Conservation (phyloP, 306 rosid species). For the Macrotyloma uniflorum region DNA sequence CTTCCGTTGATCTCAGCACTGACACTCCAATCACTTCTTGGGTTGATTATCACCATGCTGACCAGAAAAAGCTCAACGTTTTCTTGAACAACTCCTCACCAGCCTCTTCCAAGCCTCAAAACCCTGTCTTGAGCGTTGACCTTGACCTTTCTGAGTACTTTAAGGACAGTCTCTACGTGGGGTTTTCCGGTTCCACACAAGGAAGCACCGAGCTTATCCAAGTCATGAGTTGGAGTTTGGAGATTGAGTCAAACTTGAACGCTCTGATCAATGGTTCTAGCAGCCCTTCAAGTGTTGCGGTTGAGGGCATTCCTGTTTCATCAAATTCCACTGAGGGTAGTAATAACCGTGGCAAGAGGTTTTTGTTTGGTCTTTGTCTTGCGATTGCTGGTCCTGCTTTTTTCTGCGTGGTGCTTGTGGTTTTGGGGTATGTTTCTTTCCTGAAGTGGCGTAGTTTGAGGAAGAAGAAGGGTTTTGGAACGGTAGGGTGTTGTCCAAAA, state of each 20-base stretch:
- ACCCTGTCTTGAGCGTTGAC: conserved; percentile 48
- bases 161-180: conserved; percentile 47
- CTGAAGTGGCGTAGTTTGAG: conserved; percentile 49
- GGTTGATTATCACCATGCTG: conserved; percentile 64
- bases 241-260: conserved; percentile 12
- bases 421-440: conserved; percentile 54
- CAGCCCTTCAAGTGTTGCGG: conserved; percentile 41
- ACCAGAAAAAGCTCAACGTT: conserved; percentile 43
- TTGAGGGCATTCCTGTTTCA: not conserved
- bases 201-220: conserved; percentile 78
- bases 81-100: conserved; percentile 44
- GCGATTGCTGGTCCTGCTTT: conserved; percentile 60
- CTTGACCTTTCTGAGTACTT: conserved; percentile 58
- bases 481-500: conserved; percentile 48
- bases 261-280: conserved; percentile 62
- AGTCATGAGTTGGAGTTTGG: conserved; percentile 69
- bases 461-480: conserved; percentile 9
- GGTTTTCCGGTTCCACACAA: conserved; percentile 68
- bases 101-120: conserved; percentile 46
- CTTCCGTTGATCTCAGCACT: conserved; percentile 50
- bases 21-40: conserved; percentile 60
- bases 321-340: not conserved
- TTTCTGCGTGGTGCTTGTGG: conserved; percentile 44
- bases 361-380: conserved; percentile 38
- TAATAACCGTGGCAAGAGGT: conserved; percentile 12